Percentiles rank a stretch among this genome's conserved stretches.
These are phyloP conservation scores for Botrytis deweyae DNA, from an alignment of 2,329 filamentous ascomycete genomes.

Conservation along the genomic window DNA sequence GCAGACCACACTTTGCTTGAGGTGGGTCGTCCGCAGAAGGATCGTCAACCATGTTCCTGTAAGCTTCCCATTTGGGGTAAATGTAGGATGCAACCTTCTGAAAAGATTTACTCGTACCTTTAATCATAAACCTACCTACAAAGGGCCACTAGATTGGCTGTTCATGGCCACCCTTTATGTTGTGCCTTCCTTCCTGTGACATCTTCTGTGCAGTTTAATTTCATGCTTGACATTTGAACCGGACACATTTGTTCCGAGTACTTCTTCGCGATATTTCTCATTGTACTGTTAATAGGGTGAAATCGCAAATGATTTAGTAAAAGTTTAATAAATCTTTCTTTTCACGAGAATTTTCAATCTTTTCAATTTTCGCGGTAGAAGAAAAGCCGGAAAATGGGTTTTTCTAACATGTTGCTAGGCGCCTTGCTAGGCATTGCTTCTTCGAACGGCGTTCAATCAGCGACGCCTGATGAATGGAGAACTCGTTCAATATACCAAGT, in stretches of 20 bases:
- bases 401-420: not conserved
- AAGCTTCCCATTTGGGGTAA: not conserved
- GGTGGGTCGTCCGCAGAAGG: not conserved
- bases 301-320: no score
- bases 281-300: no score
- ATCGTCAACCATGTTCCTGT: not conserved
- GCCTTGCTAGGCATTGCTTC: not conserved
- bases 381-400: not conserved
- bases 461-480: constrained; percentile 13
- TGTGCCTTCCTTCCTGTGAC: not conserved
- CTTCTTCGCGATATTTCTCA: not conserved
- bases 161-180: not conserved
- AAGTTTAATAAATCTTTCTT: not conserved
- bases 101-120: not conserved
- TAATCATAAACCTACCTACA: no score
- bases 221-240: not conserved
- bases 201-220: not conserved
- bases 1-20: not conserved
- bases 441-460: not conserved
- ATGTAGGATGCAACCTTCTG: not conserved
- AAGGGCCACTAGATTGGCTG: not conserved
- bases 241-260: not conserved
- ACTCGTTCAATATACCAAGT: constrained; percentile 20
- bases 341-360: not conserved
- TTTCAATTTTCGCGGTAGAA: not conserved